These are phyloP conservation scores for Colletotrichum tofieldiae DNA, from an alignment of 2,329 filamentous ascomycete species.

Conservation along the genomic window DNA sequence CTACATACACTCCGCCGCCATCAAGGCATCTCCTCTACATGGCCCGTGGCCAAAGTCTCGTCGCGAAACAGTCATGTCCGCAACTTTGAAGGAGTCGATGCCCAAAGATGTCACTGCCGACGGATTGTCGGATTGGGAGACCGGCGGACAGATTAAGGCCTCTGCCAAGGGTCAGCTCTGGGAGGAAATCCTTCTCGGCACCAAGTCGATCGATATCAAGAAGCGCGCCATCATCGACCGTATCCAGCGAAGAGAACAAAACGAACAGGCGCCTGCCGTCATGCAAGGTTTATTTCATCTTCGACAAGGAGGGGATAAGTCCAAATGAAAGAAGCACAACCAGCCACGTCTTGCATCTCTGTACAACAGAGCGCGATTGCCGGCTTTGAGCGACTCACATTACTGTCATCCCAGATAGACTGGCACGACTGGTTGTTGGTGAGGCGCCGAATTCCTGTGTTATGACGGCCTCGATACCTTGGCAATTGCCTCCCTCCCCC, in stretches of 20 bases:
- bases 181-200: conserved; percentile 44
- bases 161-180: conserved; percentile 45
- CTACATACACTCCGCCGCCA: conserved; percentile 58
- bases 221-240: conserved; percentile 37
- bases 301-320: conserved; percentile 3
- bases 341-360: not conserved
- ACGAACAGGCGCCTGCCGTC: conserved; percentile 23
- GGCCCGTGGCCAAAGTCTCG: conserved; percentile 58
- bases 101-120: conserved; percentile 56
- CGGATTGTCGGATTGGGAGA: conserved; percentile 63
- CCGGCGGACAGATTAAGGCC: conserved; percentile 46
- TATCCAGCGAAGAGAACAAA: conserved; percentile 10
- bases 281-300: conserved; percentile 41
- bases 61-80: conserved; percentile 51
- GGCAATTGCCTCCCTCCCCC: not conserved
- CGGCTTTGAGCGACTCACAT: not conserved
- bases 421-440: not conserved
- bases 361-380: not conserved
- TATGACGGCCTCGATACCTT: not conserved
- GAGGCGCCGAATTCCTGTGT: not conserved
- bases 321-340: not conserved
- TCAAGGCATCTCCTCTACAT: conserved; percentile 55
- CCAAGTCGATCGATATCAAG: conserved; percentile 33
- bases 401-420: not conserved
- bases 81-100: conserved; percentile 56